A percentile compares a stretch with the other conserved stretches of the same genome.
phyloP scores from a whole-genome alignment of 257 asterid genomes.

The Anisodus acutangulus region DNA sequence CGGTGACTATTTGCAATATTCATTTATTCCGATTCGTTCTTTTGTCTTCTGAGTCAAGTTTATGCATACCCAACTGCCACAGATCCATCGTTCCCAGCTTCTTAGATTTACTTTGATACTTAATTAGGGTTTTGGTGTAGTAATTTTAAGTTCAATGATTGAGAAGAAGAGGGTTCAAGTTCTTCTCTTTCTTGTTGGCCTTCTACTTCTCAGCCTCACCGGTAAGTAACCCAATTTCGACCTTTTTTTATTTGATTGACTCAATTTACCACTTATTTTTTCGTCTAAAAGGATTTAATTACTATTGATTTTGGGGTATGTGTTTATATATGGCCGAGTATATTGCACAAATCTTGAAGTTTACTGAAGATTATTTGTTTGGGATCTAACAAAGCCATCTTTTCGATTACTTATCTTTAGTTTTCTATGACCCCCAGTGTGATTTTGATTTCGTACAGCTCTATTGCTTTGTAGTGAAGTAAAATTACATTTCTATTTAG shows the following conservation, averaged over 20 bases:
- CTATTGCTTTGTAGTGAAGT: too few relatives aligned
- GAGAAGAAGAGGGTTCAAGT: slow-evolving; percentile 72
- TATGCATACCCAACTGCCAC: not conserved
- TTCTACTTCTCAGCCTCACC: slow-evolving; percentile 67
- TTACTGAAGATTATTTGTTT: not conserved
- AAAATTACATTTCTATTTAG: not conserved
- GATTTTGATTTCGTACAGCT: not conserved
- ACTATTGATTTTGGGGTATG: not conserved
- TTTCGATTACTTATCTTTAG: not conserved
- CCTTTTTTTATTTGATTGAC: not conserved
- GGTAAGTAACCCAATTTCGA: slow-evolving; percentile 47
- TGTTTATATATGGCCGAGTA: not conserved
- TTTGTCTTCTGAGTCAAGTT: not conserved
- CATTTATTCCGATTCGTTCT: not conserved
- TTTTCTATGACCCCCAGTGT: not conserved
- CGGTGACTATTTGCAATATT: not conserved
- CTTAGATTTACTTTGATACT: not conserved
- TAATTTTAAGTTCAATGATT: slow-evolving; percentile 40
- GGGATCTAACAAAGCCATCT: slow-evolving; percentile 10
- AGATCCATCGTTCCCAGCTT: not conserved
- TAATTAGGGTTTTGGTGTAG: not conserved
- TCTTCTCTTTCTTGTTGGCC: slow-evolving; percentile 60
- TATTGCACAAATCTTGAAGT: not conserved
- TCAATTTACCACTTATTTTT: not conserved
- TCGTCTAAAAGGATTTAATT: not conserved